phyloP scores from a whole-genome alignment of 2,329 filamentous ascomycete genomes.

The Elsinoe arachidis region DNA sequence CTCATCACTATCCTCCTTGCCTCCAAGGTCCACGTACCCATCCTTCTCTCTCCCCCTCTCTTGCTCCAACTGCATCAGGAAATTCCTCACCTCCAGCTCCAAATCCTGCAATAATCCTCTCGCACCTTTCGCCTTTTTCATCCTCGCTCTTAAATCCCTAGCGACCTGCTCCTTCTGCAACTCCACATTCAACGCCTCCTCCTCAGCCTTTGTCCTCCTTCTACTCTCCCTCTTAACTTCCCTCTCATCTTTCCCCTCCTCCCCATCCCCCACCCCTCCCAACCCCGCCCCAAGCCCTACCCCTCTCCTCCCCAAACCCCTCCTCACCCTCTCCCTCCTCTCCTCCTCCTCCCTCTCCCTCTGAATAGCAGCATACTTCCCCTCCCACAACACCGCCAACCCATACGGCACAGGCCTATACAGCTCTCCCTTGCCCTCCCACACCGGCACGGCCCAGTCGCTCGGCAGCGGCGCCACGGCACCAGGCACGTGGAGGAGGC shows the following conservation, averaged over 20 bases:
- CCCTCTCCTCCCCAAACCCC: not conserved
- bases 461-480: conserved; percentile 69
- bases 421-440: not conserved
- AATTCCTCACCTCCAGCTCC: conserved; percentile 73
- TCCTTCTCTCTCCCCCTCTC: conserved; percentile 42
- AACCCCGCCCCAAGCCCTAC: conserved; percentile 15
- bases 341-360: conserved; percentile 34
- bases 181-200: conserved; percentile 34
- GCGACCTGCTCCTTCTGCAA: conserved; percentile 48
- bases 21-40: conserved; percentile 34
- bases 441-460: conserved; percentile 61
- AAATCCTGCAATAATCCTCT: conserved; percentile 72
- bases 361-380: conserved; percentile 32
- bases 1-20: conserved; percentile 60
- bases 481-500: conserved; percentile 76
- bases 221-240: conserved; percentile 64
- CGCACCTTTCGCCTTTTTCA: conserved; percentile 73
- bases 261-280: conserved; percentile 61
- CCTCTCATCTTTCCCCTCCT: conserved; percentile 29
- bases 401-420: conserved; percentile 76
- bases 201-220: conserved; percentile 68
- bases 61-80: conserved; percentile 55
- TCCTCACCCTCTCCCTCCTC: conserved; percentile 30
- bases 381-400: conserved; percentile 78
- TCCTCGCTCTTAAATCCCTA: conserved; percentile 66